Conservation (phyloP, 208 protist species). For the Herpetomonas samuelpessoai region DNA sequence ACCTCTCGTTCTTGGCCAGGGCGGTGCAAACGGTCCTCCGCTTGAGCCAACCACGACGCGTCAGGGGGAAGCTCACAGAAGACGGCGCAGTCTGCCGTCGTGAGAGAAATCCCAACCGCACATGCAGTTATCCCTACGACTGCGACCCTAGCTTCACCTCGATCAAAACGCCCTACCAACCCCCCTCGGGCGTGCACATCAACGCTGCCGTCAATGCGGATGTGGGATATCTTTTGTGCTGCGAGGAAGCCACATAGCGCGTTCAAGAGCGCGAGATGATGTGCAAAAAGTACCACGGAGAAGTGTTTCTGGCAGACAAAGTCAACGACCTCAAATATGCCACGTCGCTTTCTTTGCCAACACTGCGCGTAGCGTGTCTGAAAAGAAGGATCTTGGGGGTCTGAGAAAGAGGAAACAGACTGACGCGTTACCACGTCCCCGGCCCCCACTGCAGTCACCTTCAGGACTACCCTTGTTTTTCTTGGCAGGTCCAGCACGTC, state of each 20-base stretch:
- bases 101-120: slow-evolving; percentile 71
- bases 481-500: slow-evolving; percentile 74
- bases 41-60: slow-evolving; percentile 71
- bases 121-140: slow-evolving; percentile 79
- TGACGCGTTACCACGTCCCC: not conserved
- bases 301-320: slow-evolving; percentile 49
- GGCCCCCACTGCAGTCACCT: slow-evolving; percentile 26
- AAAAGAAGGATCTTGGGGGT: slow-evolving; percentile 19
- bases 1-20: slow-evolving; percentile 53
- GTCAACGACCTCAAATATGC: slow-evolving; percentile 61
- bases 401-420: too few species aligned
- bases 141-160: slow-evolving; percentile 35
- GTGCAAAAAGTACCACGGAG: slow-evolving; percentile 71
- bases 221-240: slow-evolving; percentile 19
- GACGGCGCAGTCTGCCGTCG: slow-evolving; percentile 60
- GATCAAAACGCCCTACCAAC: slow-evolving; percentile 41
- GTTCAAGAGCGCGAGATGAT: slow-evolving; percentile 71
- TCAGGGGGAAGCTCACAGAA: slow-evolving; percentile 85
- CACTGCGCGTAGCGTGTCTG: slow-evolving; percentile 51
- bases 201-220: slow-evolving; percentile 68
- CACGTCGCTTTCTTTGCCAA: slow-evolving; percentile 53
- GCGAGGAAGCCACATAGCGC: slow-evolving; percentile 25
- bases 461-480: slow-evolving; percentile 64
- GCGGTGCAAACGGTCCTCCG: slow-evolving; percentile 83
- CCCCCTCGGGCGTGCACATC: slow-evolving; percentile 24